Evolutionary conservation across 345 rosid genomes (phyloP), one percentile per base, ranked within the genome.

Genomic region (Lepidium didymum): DNA sequence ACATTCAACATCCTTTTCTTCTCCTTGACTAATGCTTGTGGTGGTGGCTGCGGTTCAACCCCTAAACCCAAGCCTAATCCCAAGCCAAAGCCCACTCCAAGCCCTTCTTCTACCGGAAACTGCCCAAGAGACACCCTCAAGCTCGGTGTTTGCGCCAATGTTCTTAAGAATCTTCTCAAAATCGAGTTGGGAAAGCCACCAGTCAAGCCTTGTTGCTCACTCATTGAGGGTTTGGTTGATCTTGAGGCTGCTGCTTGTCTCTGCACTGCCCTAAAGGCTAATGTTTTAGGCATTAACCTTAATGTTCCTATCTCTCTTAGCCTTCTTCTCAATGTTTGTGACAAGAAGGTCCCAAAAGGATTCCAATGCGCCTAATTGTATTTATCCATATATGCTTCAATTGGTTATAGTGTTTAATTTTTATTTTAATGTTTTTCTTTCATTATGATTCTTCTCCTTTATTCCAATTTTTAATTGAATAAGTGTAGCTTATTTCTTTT

Each of bases 181-280:
- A 16, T 77, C 44, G 40, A 67, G 6, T 29, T 81, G 2, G 88
- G 88, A 18, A 56, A 15, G 7, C 82, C 85, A 1, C 81, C 85
- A 10, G 74, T 56, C 25, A 68, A 40, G 37, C 82, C 83, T 1
- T 88, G 89, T 38, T 88, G 91, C 69, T 59, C 74, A 36, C 82
- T 88, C 37, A 35, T 88, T 16, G 25, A 69, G 0, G 84, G 82
- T 21, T 70, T 84, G 12, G 85, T 38, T 56, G 84, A 88, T 74
- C 79, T 85, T 43, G 89, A 88, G 19, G 95, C 89, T 0, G 89
- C 94, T 0, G 79, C 75, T 49, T 84, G 91, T 75, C 91, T 88
- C 27, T 84, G 89, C 77, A 86, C 87, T 0, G 86, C 81, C 41
- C 57, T 88, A 21, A 88, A 80, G 53, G 91, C 89, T 56, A 81